A percentile compares a stretch with the other conserved stretches of the same genome.
Evolutionary conservation across 2,329 filamentous ascomycete species (phyloP).

Genomic region (Paecilomyces dactylethromorphus): DNA sequence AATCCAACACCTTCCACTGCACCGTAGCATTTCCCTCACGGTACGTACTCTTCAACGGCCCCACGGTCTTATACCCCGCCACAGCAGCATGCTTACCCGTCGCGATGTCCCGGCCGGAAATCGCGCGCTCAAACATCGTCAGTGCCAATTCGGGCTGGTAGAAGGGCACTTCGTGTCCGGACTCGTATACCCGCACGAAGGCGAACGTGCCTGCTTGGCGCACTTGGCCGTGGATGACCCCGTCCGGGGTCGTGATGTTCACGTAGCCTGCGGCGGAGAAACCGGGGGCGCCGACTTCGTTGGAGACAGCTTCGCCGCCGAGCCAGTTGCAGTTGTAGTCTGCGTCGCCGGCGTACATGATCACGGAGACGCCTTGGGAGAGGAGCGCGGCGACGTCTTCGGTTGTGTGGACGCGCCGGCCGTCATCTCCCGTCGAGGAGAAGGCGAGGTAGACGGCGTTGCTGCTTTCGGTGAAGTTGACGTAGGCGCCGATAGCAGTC

Average conservation of each 20-base stretch:
- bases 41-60: not conserved
- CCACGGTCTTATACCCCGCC: not conserved
- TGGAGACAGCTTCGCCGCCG: not conserved
- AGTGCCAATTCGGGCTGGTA: slow-evolving; percentile 48
- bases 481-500: slow-evolving; percentile 43
- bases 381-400: slow-evolving; percentile 38
- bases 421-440: slow-evolving; percentile 37
- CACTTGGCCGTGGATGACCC: not conserved
- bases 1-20: slow-evolving; percentile 35
- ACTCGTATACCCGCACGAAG: slow-evolving; percentile 31
- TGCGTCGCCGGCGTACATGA: slow-evolving; percentile 25
- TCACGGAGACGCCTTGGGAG: slow-evolving; percentile 29
- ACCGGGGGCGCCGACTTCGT: not conserved
- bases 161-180: slow-evolving; percentile 47
- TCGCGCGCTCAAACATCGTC: slow-evolving; percentile 44
- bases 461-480: slow-evolving; percentile 44
- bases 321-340: slow-evolving; percentile 18
- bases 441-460: slow-evolving; percentile 37
- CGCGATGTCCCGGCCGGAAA: slow-evolving; percentile 45
- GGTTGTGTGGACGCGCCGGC: slow-evolving; percentile 32
- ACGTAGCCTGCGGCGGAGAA: not conserved
- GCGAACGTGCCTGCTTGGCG: not conserved
- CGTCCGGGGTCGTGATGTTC: not conserved
- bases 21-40: slow-evolving; percentile 27
- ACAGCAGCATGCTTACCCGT: slow-evolving; percentile 32